Evolutionary conservation across 441 rosid genomes (phyloP).

Genomic region (Gossypium schwendimanii): DNA sequence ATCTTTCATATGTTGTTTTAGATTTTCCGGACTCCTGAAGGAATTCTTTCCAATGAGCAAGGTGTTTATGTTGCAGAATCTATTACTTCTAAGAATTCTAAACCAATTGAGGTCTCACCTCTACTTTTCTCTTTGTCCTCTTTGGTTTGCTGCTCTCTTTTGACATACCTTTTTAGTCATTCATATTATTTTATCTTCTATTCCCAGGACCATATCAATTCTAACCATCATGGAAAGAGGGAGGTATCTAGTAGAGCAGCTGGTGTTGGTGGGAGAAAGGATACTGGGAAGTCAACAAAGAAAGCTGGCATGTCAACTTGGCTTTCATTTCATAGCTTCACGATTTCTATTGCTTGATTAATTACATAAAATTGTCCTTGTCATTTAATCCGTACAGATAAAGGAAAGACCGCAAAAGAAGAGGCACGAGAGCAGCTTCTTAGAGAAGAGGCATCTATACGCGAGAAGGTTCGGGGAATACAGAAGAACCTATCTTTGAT

Average conservation of each 20-base stretch:
- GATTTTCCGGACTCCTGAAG: constrained; percentile 88
- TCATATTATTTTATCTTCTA: constrained; percentile 10
- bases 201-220: constrained; percentile 40
- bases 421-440: constrained; percentile 94
- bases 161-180: background rate
- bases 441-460: constrained; percentile 76
- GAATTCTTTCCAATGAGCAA: constrained; percentile 82
- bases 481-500: constrained; percentile 63
- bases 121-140: constrained; percentile 6
- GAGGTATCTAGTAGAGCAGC: constrained; percentile 53
- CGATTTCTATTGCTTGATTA: constrained; percentile 3
- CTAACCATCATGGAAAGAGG: constrained; percentile 58
- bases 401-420: constrained; percentile 91
- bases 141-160: background rate
- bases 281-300: constrained; percentile 56
- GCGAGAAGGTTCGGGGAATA: constrained; percentile 61
- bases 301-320: constrained; percentile 55
- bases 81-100: constrained; percentile 59
- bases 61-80: constrained; percentile 90
- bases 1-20: constrained; percentile 22
- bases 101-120: constrained; percentile 51
- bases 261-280: constrained; percentile 72
- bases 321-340: constrained; percentile 7
- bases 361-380: background rate
- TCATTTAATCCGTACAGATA: constrained; percentile 41